Conservation (phyloP, 306 rosid species). For the Astragalus membranaceus region DNA sequence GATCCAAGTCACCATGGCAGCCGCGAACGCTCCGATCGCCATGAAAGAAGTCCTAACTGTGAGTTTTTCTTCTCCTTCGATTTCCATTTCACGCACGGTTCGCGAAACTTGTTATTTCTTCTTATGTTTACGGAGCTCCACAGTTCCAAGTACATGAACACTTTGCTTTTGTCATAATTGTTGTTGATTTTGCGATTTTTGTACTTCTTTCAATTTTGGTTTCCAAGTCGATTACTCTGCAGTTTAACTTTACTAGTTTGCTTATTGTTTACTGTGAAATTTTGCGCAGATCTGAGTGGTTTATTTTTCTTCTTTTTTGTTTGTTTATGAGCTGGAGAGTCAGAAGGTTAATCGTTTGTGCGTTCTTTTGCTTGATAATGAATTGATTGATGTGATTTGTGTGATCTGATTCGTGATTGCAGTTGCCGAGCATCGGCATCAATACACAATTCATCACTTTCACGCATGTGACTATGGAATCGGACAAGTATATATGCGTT, state of each 20-base stretch:
- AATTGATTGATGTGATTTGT: slow-evolving; percentile 24
- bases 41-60: slow-evolving; percentile 94
- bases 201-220: not conserved
- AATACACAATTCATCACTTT: slow-evolving; percentile 84
- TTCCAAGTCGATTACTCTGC: not conserved
- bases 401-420: slow-evolving; percentile 53
- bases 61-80: slow-evolving; percentile 24
- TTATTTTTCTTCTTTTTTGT: not conserved
- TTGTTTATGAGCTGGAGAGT: slow-evolving; percentile 32
- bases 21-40: slow-evolving; percentile 99
- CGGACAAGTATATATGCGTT: slow-evolving; percentile 90
- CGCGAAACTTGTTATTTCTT: not conserved
- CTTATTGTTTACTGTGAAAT: not conserved
- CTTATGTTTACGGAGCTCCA: not conserved
- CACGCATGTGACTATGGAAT: slow-evolving; percentile 98
- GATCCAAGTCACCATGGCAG: slow-evolving; percentile 85
- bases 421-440: slow-evolving; percentile 92
- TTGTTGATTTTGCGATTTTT: not conserved
- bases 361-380: not conserved
- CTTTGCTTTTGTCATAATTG: not conserved
- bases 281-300: slow-evolving; percentile 42
- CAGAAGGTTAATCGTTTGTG: not conserved
- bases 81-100: not conserved
- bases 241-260: slow-evolving; percentile 2
- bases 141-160: not conserved